These are phyloP conservation scores for Coemansia aciculifera DNA, from an alignment of 192 early-diverging fungal species.

Conservation along the genomic window DNA sequence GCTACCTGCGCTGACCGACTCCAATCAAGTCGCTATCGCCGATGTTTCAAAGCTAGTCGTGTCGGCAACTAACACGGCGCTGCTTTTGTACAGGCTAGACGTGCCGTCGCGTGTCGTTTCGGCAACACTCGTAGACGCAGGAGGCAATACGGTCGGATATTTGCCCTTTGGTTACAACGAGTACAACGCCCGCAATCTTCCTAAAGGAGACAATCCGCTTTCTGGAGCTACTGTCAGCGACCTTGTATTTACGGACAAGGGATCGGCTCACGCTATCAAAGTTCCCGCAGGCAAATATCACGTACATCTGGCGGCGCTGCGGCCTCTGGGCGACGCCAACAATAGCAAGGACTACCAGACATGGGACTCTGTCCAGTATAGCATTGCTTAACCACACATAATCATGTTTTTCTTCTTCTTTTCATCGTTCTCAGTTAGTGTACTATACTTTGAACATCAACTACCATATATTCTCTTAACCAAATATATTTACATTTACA, in stretches of 20 bases:
- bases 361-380: slow-evolving; percentile 44
- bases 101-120: slow-evolving; percentile 28
- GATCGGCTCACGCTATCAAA: neutral
- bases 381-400: slow-evolving; percentile 4
- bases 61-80: neutral
- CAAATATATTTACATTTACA: neutral
- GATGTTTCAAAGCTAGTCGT: slow-evolving; percentile 25
- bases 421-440: neutral
- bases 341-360: slow-evolving; percentile 39
- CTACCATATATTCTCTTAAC: neutral
- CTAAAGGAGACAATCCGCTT: neutral
- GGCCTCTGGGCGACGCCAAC: slow-evolving; percentile 37
- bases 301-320: slow-evolving; percentile 28
- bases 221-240: slow-evolving; percentile 3
- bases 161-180: slow-evolving; percentile 24
- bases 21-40: neutral
- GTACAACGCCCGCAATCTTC: slow-evolving; percentile 23
- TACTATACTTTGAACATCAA: neutral
- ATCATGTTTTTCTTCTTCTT: neutral
- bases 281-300: slow-evolving; percentile 44
- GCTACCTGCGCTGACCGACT: slow-evolving; percentile 21
- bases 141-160: slow-evolving; percentile 27
- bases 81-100: slow-evolving; percentile 15
- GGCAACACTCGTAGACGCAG: slow-evolving; percentile 21
- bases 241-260: slow-evolving; percentile 25